These are phyloP conservation scores for Emmonsiellopsis sp. DNA, from an alignment of 2,329 filamentous ascomycete genomes.

Conservation along the genomic window DNA sequence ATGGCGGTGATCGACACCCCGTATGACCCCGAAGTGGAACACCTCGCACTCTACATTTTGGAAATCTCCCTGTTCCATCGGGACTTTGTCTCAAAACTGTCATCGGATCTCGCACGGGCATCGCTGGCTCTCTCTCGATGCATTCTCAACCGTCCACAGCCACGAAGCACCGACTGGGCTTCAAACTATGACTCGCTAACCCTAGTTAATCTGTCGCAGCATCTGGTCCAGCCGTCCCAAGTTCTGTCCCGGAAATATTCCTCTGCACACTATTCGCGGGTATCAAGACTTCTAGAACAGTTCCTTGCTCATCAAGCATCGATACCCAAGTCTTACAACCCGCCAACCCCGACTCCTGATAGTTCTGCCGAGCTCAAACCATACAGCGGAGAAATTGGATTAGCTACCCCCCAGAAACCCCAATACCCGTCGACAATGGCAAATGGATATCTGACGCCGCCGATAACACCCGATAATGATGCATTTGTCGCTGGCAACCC, in stretches of 20 bases:
- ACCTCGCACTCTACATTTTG: conserved; percentile 88
- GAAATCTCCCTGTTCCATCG: conserved; percentile 95
- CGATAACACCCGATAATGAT: conserved; percentile 37
- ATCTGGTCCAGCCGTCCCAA: conserved; percentile 57
- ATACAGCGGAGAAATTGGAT: conserved; percentile 31
- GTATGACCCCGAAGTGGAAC: conserved; percentile 79
- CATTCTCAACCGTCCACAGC: conserved; percentile 71
- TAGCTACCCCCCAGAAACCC: conserved; percentile 34
- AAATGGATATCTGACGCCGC: conserved; percentile 39
- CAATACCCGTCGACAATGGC: conserved; percentile 23
- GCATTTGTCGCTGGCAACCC: conserved; percentile 28
- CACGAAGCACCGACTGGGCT: conserved; percentile 66
- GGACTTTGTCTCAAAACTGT: conserved; percentile 87
- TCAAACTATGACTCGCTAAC: conserved; percentile 42
- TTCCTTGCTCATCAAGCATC: conserved; percentile 57
- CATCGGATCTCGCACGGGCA: conserved; percentile 81
- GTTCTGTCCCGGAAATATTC: conserved; percentile 61
- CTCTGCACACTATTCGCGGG: conserved; percentile 54
- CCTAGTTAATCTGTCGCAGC: conserved; percentile 53
- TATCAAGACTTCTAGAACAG: conserved; percentile 54
- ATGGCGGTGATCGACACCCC: conserved; percentile 66
- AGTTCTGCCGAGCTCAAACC: conserved; percentile 25
- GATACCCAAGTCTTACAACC: conserved; percentile 37
- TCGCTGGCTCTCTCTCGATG: conserved; percentile 78
- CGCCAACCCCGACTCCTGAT: conserved; percentile 32